phyloP scores from a whole-genome alignment of 2,329 filamentous ascomycete species.

The Epichloe sylvatica region DNA sequence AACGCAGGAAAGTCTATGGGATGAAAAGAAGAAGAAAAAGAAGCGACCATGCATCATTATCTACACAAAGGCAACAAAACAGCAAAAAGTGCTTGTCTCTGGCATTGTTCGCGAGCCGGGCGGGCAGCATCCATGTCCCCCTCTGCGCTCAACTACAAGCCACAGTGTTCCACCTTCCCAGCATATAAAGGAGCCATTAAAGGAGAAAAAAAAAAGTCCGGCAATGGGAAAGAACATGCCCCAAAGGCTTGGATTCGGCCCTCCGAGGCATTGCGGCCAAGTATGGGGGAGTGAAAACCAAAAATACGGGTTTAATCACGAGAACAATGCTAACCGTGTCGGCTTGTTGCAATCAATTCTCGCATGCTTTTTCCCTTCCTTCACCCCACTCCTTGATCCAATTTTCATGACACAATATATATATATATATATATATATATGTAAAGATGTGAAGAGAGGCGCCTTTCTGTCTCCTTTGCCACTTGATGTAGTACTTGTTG shows the following conservation, averaged over 20 bases:
- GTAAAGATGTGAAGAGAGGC: neutral
- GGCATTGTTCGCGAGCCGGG: neutral
- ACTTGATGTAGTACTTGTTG: neutral
- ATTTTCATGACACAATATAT: conserved; percentile 5
- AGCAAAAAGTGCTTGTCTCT: neutral
- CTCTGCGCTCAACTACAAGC: neutral
- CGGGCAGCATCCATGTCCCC: neutral
- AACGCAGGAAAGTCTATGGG: conserved; percentile 5
- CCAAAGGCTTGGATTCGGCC: neutral
- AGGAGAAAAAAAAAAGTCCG: neutral
- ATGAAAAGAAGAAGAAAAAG: neutral
- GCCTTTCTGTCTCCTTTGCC: neutral
- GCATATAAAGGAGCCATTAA: neutral
- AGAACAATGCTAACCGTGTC: conserved; percentile 3
- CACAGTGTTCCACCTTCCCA: neutral
- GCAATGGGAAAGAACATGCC: neutral
- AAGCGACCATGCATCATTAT: neutral
- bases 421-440: neutral
- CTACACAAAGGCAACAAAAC: conserved; percentile 1
- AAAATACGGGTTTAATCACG: neutral
- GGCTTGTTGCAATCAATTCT: conserved; percentile 2
- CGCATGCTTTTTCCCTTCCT: neutral
- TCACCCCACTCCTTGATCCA: conserved; percentile 4
- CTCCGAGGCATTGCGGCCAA: neutral
- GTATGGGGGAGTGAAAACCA: neutral